Evolutionary conservation across 140 eudicot species (phyloP), one percentile per base, ranked within the genome.

Genomic region (Ambrosia hybrid): DNA sequence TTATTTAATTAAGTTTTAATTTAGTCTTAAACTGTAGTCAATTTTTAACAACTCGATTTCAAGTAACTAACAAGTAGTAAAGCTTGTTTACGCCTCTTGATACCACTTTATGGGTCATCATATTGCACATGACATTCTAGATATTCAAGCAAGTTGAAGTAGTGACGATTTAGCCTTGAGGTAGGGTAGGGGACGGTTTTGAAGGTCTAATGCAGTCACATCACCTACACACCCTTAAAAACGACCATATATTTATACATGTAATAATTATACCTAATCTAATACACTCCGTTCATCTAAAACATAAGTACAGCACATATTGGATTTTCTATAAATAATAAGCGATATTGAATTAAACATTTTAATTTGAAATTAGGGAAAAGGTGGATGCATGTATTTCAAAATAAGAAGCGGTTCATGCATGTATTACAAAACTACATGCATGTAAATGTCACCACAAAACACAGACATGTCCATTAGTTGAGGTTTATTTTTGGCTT

Each of bases 391-490:
- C 63, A 68, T 68, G 62, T 14, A 52, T 12, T 64, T 7, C 70
- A 65, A 65, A 37, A 6, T 41, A 8, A 38, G 53, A 38, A 65
- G 53, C 36, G 52, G 34, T 65, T 41, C 70, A 38, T 65, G 53
- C 53, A 65, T 61, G 67, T 60, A 49, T 14, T 11, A 53, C 10
- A 56, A 56, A 56, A 56, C 21, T 17, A 12, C 62, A 57, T 57
- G 62, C 37, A 57, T 61, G 10, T 12, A 34, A 61, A 61, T 33
- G 46, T 48, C 26, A 36, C 49, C 73, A 68, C 62, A 51, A 53
- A 67, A 65, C 55, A 65, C 34, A 65, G 15, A 67, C 71, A 67
- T 46, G 39, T 67, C 57, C 72, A 67, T 67, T 67, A 67, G 15
- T 57, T 67, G 9, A 45, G 57, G 30, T 17, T 21, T 21, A 17